Conservation (phyloP, 495 filamentous ascomycete genomes). For the Podospora appendiculata region DNA sequence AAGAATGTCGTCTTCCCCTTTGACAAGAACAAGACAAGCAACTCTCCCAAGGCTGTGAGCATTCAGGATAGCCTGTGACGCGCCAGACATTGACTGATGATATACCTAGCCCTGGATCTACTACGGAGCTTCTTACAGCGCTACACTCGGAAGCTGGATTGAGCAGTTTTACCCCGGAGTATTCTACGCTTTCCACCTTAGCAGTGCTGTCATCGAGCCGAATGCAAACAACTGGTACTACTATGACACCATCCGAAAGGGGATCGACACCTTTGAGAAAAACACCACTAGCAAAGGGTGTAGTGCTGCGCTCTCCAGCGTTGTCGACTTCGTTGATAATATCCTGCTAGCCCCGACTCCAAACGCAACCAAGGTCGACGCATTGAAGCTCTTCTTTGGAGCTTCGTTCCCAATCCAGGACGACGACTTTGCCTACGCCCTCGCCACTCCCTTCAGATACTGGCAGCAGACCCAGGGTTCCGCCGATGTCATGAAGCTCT, state of each 20-base stretch:
- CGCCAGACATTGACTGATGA: background rate
- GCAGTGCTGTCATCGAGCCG: conserved; percentile 53
- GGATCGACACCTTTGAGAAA: conserved; percentile 36
- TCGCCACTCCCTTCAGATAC: conserved; percentile 17
- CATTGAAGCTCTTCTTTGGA: conserved; percentile 15
- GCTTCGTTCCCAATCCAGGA: conserved; percentile 15
- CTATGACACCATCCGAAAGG: conserved; percentile 51
- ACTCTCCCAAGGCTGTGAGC: conserved; percentile 35
- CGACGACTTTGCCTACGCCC: conserved; percentile 21
- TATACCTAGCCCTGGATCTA: conserved; percentile 49
- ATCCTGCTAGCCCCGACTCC: conserved; percentile 23
- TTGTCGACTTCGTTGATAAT: conserved; percentile 49
- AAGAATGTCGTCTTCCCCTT: conserved; percentile 50
- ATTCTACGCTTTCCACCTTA: conserved; percentile 60
- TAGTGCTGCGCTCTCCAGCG: conserved; percentile 44
- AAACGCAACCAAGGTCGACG: conserved; percentile 10
- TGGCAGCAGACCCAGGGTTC: conserved; percentile 25
- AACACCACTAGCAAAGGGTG: conserved; percentile 36
- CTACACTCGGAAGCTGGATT: conserved; percentile 55
- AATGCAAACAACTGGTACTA: conserved; percentile 60
- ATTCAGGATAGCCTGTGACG: background rate
- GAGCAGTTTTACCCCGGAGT: conserved; percentile 51
- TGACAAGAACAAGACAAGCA: conserved; percentile 42
- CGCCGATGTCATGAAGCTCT: conserved; percentile 45
- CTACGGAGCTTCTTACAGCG: conserved; percentile 56